Evolutionary conservation across 371 early-diverging fungal species (phyloP).

Genomic region (Apophysomyces variabilis): DNA sequence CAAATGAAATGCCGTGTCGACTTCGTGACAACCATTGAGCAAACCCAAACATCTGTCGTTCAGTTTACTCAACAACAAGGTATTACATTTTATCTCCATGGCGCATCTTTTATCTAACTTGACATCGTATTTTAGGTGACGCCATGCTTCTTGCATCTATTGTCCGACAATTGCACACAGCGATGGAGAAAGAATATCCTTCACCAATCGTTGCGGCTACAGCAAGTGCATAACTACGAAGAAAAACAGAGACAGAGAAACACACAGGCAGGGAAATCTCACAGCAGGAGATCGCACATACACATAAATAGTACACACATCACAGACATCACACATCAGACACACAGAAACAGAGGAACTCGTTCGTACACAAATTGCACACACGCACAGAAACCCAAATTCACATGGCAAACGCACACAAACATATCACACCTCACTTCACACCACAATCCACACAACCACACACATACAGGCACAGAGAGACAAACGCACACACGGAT

Average conservation of each 20-base stretch:
- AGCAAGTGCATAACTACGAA: background rate
- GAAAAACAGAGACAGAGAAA: background rate
- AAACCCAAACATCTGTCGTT: slow-evolving; percentile 28
- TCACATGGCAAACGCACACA: slow-evolving; percentile 2
- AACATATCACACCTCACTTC: background rate
- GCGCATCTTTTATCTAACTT: too few species aligned
- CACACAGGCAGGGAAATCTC: too few species aligned
- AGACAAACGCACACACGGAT: background rate
- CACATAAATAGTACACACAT: too few species aligned
- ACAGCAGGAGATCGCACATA: too few species aligned
- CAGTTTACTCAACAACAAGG: slow-evolving; percentile 53
- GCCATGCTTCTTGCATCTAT: slow-evolving; percentile 23
- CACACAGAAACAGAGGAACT: too few species aligned
- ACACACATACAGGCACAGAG: background rate
- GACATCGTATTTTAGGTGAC: slow-evolving; percentile 13
- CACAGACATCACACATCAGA: too few species aligned
- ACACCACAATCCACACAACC: background rate
- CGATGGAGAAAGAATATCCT: slow-evolving; percentile 16
- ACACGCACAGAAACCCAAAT: too few species aligned
- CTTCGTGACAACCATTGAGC: slow-evolving; percentile 33
- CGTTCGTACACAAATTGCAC: too few species aligned
- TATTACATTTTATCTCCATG: slow-evolving; percentile 4
- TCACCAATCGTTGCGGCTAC: slow-evolving; percentile 8
- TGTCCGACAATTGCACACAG: slow-evolving; percentile 18
- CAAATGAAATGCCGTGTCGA: slow-evolving; percentile 56